Evolutionary conservation across 2,329 filamentous ascomycete genomes (phyloP), one percentile per base, ranked within the genome.

Genomic region (Monilinia laxa): DNA sequence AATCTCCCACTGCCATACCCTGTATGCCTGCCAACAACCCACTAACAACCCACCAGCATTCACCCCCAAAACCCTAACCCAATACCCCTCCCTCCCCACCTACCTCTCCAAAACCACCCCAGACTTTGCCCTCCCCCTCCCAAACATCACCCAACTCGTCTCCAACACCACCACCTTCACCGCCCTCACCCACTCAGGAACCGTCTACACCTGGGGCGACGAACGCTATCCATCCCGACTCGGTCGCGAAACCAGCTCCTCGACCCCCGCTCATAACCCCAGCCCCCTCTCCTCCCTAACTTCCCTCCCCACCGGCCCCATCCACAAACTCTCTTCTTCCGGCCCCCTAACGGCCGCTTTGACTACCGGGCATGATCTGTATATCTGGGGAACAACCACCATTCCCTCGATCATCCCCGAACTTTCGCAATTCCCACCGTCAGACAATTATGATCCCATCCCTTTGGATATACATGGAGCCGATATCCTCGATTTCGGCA

Each of bases 261-360:
- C 51, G 59, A 83, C 80, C 57, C 80, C 83, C 49, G 82, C 85
- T 20, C 73, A 79, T 1, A 71, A 71, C 5, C 85, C 85, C 7
- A 75, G 77, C 4, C 67, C 78, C 0, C 79, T 89, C 4, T 72
- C 79, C 28, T 81, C 84, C 57, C 78, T 90, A 0, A 75, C 75
- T 6, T 81, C 83, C 65, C 78, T 89, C 28, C 82, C 78, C 67
- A 82, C 77, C 25, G 85, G 78, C 56, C 78, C 80, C 16, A 81
- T 90, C 59, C 77, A 72, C 40, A 85, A 84, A 71, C 77, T 90
- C 35, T 80, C 76, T 11, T 73, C 75, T 10, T 83, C 83, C 2
- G 87, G 87, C 0, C 88, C 87, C 72, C 76, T 83, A 3, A 77
- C 84, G 2, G 85, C 84, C 3, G 87, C 86, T 0, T 71, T 90